Percentiles rank a stretch among this genome's conserved stretches.
These are phyloP conservation scores for Amylostereum areolatum DNA, from an alignment of 1,284 basidiomycete genomes.

Conservation along the genomic window DNA sequence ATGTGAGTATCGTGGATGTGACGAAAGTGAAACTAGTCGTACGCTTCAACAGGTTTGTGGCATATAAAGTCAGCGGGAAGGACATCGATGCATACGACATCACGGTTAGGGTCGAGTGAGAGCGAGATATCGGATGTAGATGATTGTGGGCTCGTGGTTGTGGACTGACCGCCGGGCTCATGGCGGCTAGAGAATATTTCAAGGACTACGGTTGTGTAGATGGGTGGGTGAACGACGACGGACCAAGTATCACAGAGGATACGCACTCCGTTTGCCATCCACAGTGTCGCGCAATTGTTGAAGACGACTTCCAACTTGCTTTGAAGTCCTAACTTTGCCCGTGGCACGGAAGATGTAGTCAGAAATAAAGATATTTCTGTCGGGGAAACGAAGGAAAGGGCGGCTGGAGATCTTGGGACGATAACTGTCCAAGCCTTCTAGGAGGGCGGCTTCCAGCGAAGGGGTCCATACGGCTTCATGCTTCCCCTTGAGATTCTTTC, in stretches of 20 bases:
- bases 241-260: neutral
- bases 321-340: slow-evolving; percentile 57
- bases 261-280: slow-evolving; percentile 59
- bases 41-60: slow-evolving; percentile 3
- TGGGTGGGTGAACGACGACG: slow-evolving; percentile 2
- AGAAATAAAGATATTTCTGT: slow-evolving; percentile 69
- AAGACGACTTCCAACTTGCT: slow-evolving; percentile 68
- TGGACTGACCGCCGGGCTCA: slow-evolving; percentile 11
- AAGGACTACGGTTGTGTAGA: slow-evolving; percentile 18
- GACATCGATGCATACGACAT: slow-evolving; percentile 55
- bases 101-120: slow-evolving; percentile 22
- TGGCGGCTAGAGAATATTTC: slow-evolving; percentile 27
- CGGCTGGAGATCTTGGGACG: slow-evolving; percentile 64
- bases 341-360: slow-evolving; percentile 61
- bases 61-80: slow-evolving; percentile 29
- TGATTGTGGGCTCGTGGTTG: slow-evolving; percentile 10
- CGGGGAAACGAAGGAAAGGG: slow-evolving; percentile 63
- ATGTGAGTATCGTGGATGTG: slow-evolving; percentile 22
- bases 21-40: neutral
- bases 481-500: slow-evolving; percentile 64
- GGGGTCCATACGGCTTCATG: slow-evolving; percentile 72
- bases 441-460: slow-evolving; percentile 65
- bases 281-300: slow-evolving; percentile 66
- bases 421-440: slow-evolving; percentile 68
- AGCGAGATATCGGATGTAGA: neutral